These are phyloP conservation scores for Geotrichum armillariae DNA, from an alignment of 1,139 yeast genomes.

Conservation along the genomic window DNA sequence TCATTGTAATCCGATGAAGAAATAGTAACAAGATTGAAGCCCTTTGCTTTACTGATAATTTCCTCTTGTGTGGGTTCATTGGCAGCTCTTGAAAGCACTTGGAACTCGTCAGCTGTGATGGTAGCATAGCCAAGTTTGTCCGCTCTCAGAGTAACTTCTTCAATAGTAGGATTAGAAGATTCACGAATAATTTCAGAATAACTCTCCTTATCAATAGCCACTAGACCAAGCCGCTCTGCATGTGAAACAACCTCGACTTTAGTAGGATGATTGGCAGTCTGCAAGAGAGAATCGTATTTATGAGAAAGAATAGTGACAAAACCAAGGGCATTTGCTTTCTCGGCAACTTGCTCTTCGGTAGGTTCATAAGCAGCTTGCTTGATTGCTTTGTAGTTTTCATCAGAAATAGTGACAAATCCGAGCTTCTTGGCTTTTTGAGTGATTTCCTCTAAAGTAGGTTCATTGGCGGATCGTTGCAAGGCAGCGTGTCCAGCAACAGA, in stretches of 20 bases:
- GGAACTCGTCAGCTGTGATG: constrained; percentile 22
- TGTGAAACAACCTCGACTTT: constrained; percentile 40
- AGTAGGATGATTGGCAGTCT: constrained; percentile 41
- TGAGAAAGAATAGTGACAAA: constrained; percentile 9
- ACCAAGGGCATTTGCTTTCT: constrained; percentile 24
- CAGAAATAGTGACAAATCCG: constrained; percentile 26
- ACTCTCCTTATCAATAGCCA: constrained; percentile 31
- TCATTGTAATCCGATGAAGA: constrained; percentile 28
- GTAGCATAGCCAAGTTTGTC: constrained; percentile 27
- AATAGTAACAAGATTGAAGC: constrained; percentile 31
- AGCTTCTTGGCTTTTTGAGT: constrained; percentile 28
- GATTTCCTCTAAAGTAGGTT: constrained; percentile 25
- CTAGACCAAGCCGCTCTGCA: constrained; percentile 37
- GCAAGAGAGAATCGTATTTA: constrained; percentile 18
- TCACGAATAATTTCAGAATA: constrained; percentile 39
- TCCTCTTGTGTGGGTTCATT: constrained; percentile 19
- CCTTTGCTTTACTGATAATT: constrained; percentile 40
- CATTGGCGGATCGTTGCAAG: constrained; percentile 18
- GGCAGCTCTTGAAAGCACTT: constrained; percentile 4
- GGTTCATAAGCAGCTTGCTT: constrained; percentile 24
- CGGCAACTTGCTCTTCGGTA: constrained; percentile 21
- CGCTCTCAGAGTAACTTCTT: constrained; percentile 19
- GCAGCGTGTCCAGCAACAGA: constrained; percentile 28
- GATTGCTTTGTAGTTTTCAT: constrained; percentile 10
- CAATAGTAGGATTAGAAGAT: constrained; percentile 31